These are phyloP conservation scores for Apiospora saccharicola DNA, from an alignment of 2,329 filamentous ascomycete species.

Conservation along the genomic window DNA sequence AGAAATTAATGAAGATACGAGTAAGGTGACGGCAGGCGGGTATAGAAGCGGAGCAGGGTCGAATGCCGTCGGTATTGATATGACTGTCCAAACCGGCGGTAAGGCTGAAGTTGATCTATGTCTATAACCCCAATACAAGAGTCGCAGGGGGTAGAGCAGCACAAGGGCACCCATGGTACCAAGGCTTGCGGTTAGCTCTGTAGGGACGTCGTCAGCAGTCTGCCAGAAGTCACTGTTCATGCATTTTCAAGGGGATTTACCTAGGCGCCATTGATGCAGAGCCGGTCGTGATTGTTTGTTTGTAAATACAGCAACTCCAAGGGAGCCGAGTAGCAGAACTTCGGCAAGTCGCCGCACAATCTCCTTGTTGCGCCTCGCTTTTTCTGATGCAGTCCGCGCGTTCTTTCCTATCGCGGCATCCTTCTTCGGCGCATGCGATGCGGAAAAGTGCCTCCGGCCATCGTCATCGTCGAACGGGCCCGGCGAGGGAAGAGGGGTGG, in stretches of 20 bases:
- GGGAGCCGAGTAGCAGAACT: slow-evolving; percentile 55
- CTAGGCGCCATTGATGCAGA: slow-evolving; percentile 55
- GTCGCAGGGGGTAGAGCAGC: slow-evolving; percentile 65
- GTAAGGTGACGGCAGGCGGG: slow-evolving; percentile 76
- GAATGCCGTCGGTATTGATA: slow-evolving; percentile 76
- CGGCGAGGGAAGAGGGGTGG: slow-evolving; percentile 63
- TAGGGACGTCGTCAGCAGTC: background rate
- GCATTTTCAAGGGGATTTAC: slow-evolving; percentile 43
- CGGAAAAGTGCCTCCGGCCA: slow-evolving; percentile 33
- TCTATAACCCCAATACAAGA: slow-evolving; percentile 58
- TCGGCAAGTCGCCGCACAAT: slow-evolving; percentile 61
- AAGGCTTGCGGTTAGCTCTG: slow-evolving; percentile 53
- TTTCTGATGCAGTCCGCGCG: slow-evolving; percentile 42
- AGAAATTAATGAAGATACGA: slow-evolving; percentile 79
- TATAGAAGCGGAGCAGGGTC: slow-evolving; percentile 93
- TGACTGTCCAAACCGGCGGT: slow-evolving; percentile 41
- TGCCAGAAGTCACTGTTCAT: background rate
- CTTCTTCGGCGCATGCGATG: slow-evolving; percentile 33
- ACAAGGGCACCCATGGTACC: slow-evolving; percentile 49
- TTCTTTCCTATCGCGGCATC: slow-evolving; percentile 35
- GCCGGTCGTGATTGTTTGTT: slow-evolving; percentile 57
- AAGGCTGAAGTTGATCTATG: slow-evolving; percentile 46
- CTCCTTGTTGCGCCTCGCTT: slow-evolving; percentile 55
- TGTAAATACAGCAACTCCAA: slow-evolving; percentile 56
- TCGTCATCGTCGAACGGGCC: slow-evolving; percentile 52